Percentiles rank a stretch among this genome's conserved stretches.
Evolutionary conservation across 2,329 filamentous ascomycete genomes (phyloP).

Genomic region (Incumbomyces delicatus): DNA sequence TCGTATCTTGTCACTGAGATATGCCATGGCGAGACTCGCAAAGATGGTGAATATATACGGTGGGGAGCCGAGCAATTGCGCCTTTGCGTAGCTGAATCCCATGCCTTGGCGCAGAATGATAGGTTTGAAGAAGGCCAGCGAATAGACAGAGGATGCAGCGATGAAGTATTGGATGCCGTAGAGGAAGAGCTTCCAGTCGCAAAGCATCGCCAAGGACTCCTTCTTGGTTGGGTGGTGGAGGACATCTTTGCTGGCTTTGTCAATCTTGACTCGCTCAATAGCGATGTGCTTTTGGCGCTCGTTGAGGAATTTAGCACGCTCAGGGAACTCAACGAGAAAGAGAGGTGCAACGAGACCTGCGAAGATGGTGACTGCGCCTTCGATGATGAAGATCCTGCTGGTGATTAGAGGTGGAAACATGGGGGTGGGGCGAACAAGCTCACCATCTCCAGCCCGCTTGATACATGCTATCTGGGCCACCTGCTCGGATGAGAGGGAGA

Average conservation of each 20-base stretch:
- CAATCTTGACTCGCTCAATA: constrained; percentile 1
- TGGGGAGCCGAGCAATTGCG: constrained; percentile 63
- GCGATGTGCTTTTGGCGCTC: constrained; percentile 12
- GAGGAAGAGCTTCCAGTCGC: constrained; percentile 13
- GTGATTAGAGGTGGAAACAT: background rate
- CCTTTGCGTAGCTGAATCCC: constrained; percentile 52
- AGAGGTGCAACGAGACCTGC: constrained; percentile 20
- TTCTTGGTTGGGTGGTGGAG: constrained; percentile 7
- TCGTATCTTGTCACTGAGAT: constrained; percentile 56
- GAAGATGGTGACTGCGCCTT: constrained; percentile 19
- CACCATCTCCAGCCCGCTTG: background rate
- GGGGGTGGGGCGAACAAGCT: background rate
- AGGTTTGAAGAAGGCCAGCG: constrained; percentile 69
- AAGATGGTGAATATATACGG: constrained; percentile 54
- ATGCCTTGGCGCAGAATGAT: constrained; percentile 58
- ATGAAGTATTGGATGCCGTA: constrained; percentile 10
- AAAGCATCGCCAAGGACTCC: constrained; percentile 8
- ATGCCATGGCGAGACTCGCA: constrained; percentile 51
- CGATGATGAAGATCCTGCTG: constrained; percentile 13
- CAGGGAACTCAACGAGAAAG: constrained; percentile 31
- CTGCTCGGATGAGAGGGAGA: constrained; percentile 26
- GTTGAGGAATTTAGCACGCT: constrained; percentile 25
- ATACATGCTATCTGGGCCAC: constrained; percentile 7
- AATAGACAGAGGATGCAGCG: constrained; percentile 39
- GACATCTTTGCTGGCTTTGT: constrained; percentile 5